Evolutionary conservation across 2,329 filamentous ascomycete genomes (phyloP).

Genomic region (Colletotrichum nymphaeae): DNA sequence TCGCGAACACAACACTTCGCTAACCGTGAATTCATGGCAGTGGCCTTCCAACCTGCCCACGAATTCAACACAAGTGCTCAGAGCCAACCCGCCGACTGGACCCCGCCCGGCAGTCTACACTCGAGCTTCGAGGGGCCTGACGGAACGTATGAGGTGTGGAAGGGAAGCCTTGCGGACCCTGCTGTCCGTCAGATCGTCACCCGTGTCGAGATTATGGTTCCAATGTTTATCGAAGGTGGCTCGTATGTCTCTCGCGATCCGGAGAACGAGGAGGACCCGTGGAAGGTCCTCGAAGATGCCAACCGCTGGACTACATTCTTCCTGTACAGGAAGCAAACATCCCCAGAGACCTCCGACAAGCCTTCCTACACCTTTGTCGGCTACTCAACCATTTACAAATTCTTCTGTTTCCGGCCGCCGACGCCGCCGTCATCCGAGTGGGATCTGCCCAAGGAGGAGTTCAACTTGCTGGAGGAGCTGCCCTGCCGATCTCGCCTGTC

Average conservation of each 20-base stretch:
- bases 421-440: constrained; percentile 57
- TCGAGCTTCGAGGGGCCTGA: constrained; percentile 71
- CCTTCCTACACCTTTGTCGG: constrained; percentile 85
- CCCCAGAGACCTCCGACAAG: constrained; percentile 51
- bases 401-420: constrained; percentile 72
- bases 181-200: constrained; percentile 78
- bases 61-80: constrained; percentile 67
- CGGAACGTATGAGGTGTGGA: constrained; percentile 86
- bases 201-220: constrained; percentile 85
- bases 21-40: constrained; percentile 50
- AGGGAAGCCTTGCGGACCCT: constrained; percentile 77
- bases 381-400: constrained; percentile 90
- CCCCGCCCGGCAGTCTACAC: constrained; percentile 81
- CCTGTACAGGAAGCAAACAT: constrained; percentile 75
- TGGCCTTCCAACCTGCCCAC: constrained; percentile 72
- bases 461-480: constrained; percentile 67
- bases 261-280: constrained; percentile 50
- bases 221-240: constrained; percentile 95
- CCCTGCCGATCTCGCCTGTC: constrained; percentile 87
- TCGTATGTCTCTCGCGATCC: constrained; percentile 70
- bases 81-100: constrained; percentile 59
- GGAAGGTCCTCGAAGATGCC: constrained; percentile 60
- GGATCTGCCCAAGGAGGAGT: constrained; percentile 57
- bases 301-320: constrained; percentile 95
- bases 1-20: not conserved